phyloP scores from a whole-genome alignment of 306 rosid genomes.

The Cucurbita argyrosperma region DNA sequence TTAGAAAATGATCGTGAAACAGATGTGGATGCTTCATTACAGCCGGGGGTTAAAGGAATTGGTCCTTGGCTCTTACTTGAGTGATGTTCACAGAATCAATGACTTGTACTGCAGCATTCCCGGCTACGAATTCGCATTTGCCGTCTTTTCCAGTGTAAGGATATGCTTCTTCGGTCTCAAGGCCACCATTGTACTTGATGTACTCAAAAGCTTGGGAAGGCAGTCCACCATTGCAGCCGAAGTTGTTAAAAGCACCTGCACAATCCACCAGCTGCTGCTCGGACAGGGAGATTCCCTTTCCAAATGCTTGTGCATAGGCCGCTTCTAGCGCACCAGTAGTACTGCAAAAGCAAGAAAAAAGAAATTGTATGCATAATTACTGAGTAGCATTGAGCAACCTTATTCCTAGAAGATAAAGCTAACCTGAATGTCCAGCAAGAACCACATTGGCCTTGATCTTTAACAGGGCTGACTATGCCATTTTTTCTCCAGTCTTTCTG shows the following conservation, averaged over 20 bases:
- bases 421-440: slow-evolving; percentile 69
- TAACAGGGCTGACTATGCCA: slow-evolving; percentile 64
- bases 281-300: slow-evolving; percentile 62
- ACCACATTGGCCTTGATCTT: slow-evolving; percentile 68
- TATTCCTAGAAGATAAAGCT: background rate
- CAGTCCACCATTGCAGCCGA: slow-evolving; percentile 77
- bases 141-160: slow-evolving; percentile 54
- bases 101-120: slow-evolving; percentile 57
- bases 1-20: slow-evolving; percentile 1
- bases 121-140: slow-evolving; percentile 44
- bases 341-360: slow-evolving; percentile 29
- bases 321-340: slow-evolving; percentile 93
- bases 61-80: slow-evolving; percentile 31
- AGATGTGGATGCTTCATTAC: background rate
- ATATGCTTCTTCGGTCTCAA: slow-evolving; percentile 73
- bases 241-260: slow-evolving; percentile 79
- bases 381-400: background rate
- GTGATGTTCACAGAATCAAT: slow-evolving; percentile 62
- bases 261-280: slow-evolving; percentile 98
- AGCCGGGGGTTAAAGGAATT: background rate
- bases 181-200: slow-evolving; percentile 82
- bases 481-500: slow-evolving; percentile 93
- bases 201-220: slow-evolving; percentile 98
- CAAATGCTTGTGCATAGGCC: slow-evolving; percentile 63
- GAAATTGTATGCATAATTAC: background rate